These are phyloP conservation scores for Salix dunnii DNA, from an alignment of 345 rosid genomes.

Conservation along the genomic window DNA sequence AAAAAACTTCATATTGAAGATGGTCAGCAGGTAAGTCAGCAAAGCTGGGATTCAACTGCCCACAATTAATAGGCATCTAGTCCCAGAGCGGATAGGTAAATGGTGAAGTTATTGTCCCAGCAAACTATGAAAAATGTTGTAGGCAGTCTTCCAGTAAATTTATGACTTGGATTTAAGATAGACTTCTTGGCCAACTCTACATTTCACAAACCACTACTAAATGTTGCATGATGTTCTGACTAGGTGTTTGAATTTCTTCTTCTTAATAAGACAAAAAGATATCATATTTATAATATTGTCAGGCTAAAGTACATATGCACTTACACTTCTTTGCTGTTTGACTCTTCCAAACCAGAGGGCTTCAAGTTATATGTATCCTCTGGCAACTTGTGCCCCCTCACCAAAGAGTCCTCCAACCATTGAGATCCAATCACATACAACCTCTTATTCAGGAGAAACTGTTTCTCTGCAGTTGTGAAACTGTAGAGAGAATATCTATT, in stretches of 20 bases:
- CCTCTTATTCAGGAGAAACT: conserved; percentile 38
- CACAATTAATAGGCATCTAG: not conserved
- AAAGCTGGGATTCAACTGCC: not conserved
- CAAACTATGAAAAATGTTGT: too few species aligned
- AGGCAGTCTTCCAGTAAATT: too few species aligned
- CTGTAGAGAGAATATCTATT: conserved; percentile 25
- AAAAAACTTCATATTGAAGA: too few species aligned
- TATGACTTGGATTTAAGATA: too few species aligned
- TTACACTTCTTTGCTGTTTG: conserved; percentile 42
- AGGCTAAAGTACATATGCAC: conserved; percentile 17
- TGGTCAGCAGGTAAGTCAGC: too few species aligned
- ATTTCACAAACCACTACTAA: too few species aligned
- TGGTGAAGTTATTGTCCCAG: too few species aligned
- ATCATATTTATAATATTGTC: not conserved
- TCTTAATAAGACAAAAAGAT: too few species aligned
- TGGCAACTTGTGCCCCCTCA: conserved; percentile 46
- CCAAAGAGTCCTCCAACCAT: conserved; percentile 80
- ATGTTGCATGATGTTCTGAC: too few species aligned
- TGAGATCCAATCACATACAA: conserved; percentile 55
- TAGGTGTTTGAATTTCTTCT: too few species aligned
- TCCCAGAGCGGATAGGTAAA: not conserved
- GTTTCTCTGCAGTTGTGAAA: conserved; percentile 46
- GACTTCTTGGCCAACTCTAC: too few species aligned
- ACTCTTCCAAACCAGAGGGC: conserved; percentile 41
- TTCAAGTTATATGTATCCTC: conserved; percentile 65